phyloP scores from a whole-genome alignment of 2,329 filamentous ascomycete genomes.

The Sporothrix protearum region DNA sequence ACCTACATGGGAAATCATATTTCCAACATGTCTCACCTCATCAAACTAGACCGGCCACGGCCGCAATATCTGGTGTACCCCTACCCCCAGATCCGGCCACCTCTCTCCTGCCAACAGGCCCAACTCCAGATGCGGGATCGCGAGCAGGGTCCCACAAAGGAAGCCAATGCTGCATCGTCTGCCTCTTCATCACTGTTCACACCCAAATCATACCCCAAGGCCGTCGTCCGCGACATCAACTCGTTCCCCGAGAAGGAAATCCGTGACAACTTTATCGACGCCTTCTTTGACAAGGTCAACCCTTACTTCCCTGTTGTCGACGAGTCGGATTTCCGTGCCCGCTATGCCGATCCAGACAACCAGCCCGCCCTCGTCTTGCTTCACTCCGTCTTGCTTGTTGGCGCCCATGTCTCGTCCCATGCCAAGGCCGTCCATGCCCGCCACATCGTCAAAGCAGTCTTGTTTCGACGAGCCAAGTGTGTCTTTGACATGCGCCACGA shows the following conservation, averaged over 20 bases:
- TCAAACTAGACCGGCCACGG: constrained; percentile 21
- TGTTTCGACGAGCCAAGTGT: constrained; percentile 21
- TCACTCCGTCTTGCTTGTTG: constrained; percentile 20
- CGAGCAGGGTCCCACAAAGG: neutral
- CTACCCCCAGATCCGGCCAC: constrained; percentile 23
- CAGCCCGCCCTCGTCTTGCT: constrained; percentile 19
- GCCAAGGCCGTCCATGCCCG: constrained; percentile 16
- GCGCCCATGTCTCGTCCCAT: constrained; percentile 22
- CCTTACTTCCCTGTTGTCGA: constrained; percentile 25
- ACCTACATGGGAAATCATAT: constrained; percentile 21
- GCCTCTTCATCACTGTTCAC: neutral
- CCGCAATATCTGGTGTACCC: constrained; percentile 23
- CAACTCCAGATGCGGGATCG: neutral
- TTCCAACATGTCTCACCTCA: constrained; percentile 25
- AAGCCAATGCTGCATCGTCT: neutral
- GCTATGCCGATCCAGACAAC: constrained; percentile 18
- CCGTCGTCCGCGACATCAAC: constrained; percentile 14
- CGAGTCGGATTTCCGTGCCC: constrained; percentile 20
- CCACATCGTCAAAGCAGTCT: constrained; percentile 21
- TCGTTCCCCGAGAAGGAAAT: constrained; percentile 25
- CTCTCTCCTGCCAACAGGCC: neutral
- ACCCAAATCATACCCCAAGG: neutral
- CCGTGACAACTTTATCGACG: constrained; percentile 24
- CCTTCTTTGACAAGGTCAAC: constrained; percentile 24
- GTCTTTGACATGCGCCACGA: constrained; percentile 25